Conservation (phyloP, 768 basidiomycete genomes). For the Xanthoconium stramineum region DNA sequence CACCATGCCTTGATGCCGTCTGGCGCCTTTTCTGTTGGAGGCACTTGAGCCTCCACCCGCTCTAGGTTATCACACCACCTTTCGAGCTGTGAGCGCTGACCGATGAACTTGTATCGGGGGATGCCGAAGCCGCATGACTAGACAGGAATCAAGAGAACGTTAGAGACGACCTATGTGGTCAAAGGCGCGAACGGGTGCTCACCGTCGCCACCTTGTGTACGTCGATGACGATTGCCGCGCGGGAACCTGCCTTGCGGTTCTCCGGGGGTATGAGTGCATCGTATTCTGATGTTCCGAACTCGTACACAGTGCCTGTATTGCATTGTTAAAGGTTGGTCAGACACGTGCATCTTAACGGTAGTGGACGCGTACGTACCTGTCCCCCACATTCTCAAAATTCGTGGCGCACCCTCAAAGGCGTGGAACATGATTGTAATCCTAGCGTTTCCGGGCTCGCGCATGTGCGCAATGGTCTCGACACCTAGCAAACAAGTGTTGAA, state of each 20-base stretch:
- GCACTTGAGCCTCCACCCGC: constrained; percentile 32
- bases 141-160: neutral
- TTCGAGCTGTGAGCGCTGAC: constrained; percentile 52
- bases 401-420: constrained; percentile 58
- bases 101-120: constrained; percentile 56
- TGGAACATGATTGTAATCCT: constrained; percentile 60
- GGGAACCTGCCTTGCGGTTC: constrained; percentile 52
- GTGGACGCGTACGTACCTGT: constrained; percentile 39
- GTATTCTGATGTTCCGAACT: constrained; percentile 63
- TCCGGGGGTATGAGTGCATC: constrained; percentile 45
- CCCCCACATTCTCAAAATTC: constrained; percentile 58
- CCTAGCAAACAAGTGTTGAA: constrained; percentile 31
- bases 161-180: neutral
- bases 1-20: constrained; percentile 58
- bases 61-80: constrained; percentile 47
- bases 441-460: constrained; percentile 54
- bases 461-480: constrained; percentile 55
- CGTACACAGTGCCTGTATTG: constrained; percentile 50
- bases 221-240: constrained; percentile 58
- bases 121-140: constrained; percentile 69
- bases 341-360: neutral
- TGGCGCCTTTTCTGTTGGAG: constrained; percentile 21
- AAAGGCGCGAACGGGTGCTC: constrained; percentile 10
- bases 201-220: constrained; percentile 57
- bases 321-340: neutral